A percentile compares a stretch with the other conserved stretches of the same genome.
phyloP scores from a whole-genome alignment of 2,329 filamentous ascomycete genomes.

The Botrytis tulipae region DNA sequence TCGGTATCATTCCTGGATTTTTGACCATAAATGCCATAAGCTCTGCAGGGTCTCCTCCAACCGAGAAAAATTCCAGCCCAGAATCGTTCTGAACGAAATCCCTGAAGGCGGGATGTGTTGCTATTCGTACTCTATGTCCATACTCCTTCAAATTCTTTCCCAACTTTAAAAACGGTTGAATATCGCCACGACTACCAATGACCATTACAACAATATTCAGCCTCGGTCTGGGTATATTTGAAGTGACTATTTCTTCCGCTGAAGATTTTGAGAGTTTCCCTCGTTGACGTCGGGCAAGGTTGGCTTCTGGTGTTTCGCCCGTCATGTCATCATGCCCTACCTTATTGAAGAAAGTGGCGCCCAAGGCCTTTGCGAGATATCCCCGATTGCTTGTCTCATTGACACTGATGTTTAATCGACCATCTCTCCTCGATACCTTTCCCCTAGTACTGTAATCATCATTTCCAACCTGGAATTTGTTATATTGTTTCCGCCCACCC shows the following conservation, averaged over 20 bases:
- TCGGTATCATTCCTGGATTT: conserved; percentile 78
- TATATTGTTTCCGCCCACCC: conserved; percentile 40
- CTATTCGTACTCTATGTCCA: conserved; percentile 73
- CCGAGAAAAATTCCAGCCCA: conserved; percentile 75
- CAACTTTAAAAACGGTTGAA: conserved; percentile 76
- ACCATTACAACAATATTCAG: conserved; percentile 83
- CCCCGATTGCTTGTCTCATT: conserved; percentile 68
- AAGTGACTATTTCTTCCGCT: conserved; percentile 25
- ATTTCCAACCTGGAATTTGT: conserved; percentile 60
- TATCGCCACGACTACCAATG: conserved; percentile 76
- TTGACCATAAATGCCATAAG: conserved; percentile 83
- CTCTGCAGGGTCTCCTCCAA: conserved; percentile 76
- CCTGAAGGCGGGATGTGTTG: conserved; percentile 74
- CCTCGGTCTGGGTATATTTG: conserved; percentile 23
- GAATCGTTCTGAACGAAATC: conserved; percentile 72
- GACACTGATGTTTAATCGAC: conserved; percentile 68
- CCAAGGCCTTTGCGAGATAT: conserved; percentile 71
- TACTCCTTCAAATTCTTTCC: conserved; percentile 71
- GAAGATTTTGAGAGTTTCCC: conserved; percentile 36
- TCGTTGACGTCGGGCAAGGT: conserved; percentile 17
- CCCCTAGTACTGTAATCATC: conserved; percentile 64
- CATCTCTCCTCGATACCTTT: conserved; percentile 64
- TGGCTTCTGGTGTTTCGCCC: conserved; percentile 21
- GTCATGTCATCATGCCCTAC: conserved; percentile 36
- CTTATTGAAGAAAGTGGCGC: conserved; percentile 59